Evolutionary conservation across 2,329 filamentous ascomycete species (phyloP), one percentile per base, ranked within the genome.

Genomic region (Curvularia lunata): DNA sequence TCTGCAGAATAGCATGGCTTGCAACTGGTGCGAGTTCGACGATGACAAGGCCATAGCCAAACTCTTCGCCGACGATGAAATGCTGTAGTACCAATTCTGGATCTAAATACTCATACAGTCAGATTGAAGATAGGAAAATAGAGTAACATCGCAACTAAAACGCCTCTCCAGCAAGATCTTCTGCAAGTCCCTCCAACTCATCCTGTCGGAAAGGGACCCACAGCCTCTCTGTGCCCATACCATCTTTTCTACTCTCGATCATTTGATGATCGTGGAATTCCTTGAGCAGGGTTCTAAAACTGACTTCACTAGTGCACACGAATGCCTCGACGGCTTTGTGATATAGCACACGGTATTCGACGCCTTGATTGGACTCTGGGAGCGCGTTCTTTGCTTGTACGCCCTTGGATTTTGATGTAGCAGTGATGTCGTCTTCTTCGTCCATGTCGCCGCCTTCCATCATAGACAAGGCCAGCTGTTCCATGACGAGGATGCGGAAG

Each of bases 211-310:
- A 92, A 0, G 95, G 95, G 13, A 97, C 86, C 65, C 91, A 90
- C 46, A 99, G 77, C 51, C 95, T 81, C 74, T 98, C 95, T 2
- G 90, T 93, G 3, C 95, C 95, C 55, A 93, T 81, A 0, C 86
- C 85, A 75, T 99, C 94, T 72, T 94, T 94, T 61, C 88, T 86
- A 61, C 91, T 96, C 54, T 91, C 91, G 62, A 99, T 90, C 87
- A 99, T 98, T 72, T 97, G 92, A 80, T 99, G 95, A 71, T 99
- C 95, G 74, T 97, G 92, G 76, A 99, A 95, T 85, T 99, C 95
- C 79, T 98, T 98, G 62, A 99, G 78, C 73, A 99, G 76, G 25
- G 93, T 97, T 59, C 95, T 85, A 80, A 98, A 98, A 61, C 91
- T 92, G 85, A 98, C 92, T 79, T 98, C 95, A 59, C 91, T 97